These are phyloP conservation scores for Jacaranda copaia DNA, from an alignment of 257 asterid genomes.

Conservation along the genomic window DNA sequence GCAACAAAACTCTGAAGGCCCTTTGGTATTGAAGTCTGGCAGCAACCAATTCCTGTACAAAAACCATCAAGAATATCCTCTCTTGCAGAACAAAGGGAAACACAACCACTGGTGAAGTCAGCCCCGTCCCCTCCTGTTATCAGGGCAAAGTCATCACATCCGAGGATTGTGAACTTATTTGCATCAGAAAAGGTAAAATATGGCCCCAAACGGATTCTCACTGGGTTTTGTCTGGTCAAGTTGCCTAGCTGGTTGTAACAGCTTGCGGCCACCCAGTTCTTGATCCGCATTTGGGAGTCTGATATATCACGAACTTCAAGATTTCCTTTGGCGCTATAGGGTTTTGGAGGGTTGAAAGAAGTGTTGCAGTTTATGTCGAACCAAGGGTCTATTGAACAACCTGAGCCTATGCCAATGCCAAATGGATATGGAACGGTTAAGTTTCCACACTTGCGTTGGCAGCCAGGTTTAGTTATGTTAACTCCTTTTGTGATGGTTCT, in stretches of 20 bases:
- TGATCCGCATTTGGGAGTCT: neutral
- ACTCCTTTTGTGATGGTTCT: neutral
- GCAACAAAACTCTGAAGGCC: conserved; percentile 3
- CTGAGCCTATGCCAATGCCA: conserved; percentile 15
- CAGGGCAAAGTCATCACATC: conserved; percentile 42
- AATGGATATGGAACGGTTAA: conserved; percentile 14
- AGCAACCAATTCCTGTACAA: conserved; percentile 42
- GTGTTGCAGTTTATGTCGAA: conserved; percentile 20
- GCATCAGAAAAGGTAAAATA: conserved; percentile 24
- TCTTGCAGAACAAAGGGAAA: neutral
- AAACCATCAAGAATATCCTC: conserved; percentile 20
- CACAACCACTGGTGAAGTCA: conserved; percentile 34
- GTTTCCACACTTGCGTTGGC: neutral
- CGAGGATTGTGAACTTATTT: conserved; percentile 39
- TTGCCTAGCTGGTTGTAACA: conserved; percentile 16
- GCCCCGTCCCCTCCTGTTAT: neutral
- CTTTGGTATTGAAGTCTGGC: conserved; percentile 30
- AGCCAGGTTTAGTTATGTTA: neutral
- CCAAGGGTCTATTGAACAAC: conserved; percentile 8
- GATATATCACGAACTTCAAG: conserved; percentile 6
- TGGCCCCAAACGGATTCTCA: neutral
- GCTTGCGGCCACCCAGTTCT: neutral
- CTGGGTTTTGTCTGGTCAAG: too few species aligned
- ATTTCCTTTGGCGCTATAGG: neutral
- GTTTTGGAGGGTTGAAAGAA: neutral